These are phyloP conservation scores for Kuraishia borneana DNA, from an alignment of 805 yeast species.

Conservation along the genomic window DNA sequence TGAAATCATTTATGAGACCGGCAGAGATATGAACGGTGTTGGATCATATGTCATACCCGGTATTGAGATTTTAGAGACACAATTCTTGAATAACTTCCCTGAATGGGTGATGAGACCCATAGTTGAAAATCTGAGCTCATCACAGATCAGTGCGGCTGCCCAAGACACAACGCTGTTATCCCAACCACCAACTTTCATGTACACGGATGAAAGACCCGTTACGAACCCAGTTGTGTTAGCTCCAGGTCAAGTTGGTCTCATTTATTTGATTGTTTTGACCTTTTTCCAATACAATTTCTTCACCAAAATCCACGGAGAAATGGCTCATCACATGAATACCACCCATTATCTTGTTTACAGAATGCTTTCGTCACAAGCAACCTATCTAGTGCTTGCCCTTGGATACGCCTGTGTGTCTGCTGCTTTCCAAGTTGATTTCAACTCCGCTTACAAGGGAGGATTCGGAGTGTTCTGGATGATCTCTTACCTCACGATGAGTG, in stretches of 20 bases:
- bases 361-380: slow-evolving; percentile 32
- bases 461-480: slow-evolving; percentile 69
- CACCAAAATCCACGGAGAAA: slow-evolving; percentile 35
- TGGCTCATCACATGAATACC: slow-evolving; percentile 31
- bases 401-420: slow-evolving; percentile 49
- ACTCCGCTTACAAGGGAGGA: slow-evolving; percentile 47
- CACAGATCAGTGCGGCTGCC: slow-evolving; percentile 12
- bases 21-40: slow-evolving; percentile 47
- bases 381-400: slow-evolving; percentile 47
- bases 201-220: slow-evolving; percentile 38
- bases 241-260: slow-evolving; percentile 66
- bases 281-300: slow-evolving; percentile 64
- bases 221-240: slow-evolving; percentile 42
- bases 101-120: slow-evolving; percentile 17
- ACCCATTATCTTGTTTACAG: slow-evolving; percentile 44
- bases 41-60: slow-evolving; percentile 31
- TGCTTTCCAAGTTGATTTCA: slow-evolving; percentile 56
- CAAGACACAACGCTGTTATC: slow-evolving; percentile 14
- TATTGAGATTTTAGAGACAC: slow-evolving; percentile 22
- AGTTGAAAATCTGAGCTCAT: slow-evolving; percentile 12
- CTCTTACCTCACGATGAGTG: slow-evolving; percentile 56
- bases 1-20: slow-evolving; percentile 41
- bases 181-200: slow-evolving; percentile 4
- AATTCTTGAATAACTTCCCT: slow-evolving; percentile 13
- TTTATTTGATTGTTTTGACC: slow-evolving; percentile 59